Percentiles rank a stretch among this genome's conserved stretches.
phyloP scores from a whole-genome alignment of 305 asterid genomes.

The Solanum hybrid region DNA sequence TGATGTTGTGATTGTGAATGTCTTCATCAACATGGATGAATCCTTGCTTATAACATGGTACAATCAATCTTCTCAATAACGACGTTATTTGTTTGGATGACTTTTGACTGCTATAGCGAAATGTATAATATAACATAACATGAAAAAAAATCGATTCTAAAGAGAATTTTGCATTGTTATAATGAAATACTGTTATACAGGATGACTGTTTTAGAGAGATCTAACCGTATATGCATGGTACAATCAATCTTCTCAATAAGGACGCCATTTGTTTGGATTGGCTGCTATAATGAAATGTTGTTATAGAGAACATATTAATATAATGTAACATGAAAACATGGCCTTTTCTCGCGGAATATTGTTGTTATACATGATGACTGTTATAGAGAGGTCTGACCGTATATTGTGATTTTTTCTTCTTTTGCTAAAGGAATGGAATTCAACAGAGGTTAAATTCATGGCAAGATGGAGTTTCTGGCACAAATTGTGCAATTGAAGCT shows the following conservation, averaged over 20 bases:
- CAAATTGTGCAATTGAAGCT: constrained; percentile 62
- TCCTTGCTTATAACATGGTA: constrained; percentile 66
- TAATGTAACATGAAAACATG: neutral
- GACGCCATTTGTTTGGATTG: neutral
- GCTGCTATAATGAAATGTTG: neutral
- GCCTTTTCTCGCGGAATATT: neutral
- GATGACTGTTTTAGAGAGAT: neutral
- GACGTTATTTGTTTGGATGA: neutral
- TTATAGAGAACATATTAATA: neutral
- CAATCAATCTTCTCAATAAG: neutral
- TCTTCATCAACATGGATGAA: constrained; percentile 48
- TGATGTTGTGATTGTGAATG: constrained; percentile 42
- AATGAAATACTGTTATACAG: neutral
- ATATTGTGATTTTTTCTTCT: neutral
- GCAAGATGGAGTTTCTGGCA: constrained; percentile 87
- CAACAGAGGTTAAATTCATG: constrained; percentile 67
- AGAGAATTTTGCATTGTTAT: neutral
- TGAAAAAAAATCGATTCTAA: fast-evolving
- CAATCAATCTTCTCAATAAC: neutral
- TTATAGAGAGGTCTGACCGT: neutral
- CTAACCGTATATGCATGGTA: neutral
- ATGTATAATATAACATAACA: neutral
- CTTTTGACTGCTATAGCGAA: neutral
- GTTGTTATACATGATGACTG: neutral
- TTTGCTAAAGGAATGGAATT: constrained; percentile 58